A percentile compares a stretch with the other conserved stretches of the same genome.
Evolutionary conservation across 2,329 filamentous ascomycete species (phyloP).

Genomic region (Capronia americana): DNA sequence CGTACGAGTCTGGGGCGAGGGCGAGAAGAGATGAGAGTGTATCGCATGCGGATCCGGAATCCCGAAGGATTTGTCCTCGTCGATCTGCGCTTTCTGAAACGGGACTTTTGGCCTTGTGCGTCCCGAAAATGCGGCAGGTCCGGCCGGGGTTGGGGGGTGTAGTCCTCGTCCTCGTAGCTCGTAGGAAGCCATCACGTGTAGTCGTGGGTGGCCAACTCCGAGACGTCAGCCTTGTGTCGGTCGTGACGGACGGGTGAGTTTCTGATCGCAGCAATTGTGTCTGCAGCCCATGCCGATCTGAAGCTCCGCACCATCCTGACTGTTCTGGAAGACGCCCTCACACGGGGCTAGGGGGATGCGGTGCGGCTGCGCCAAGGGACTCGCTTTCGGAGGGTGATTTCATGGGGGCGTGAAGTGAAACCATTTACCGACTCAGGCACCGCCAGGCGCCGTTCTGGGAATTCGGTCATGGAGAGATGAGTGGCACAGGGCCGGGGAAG

Average conservation of each 20-base stretch:
- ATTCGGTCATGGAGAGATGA: background rate
- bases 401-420: background rate
- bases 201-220: slow-evolving; percentile 1
- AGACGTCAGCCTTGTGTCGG: slow-evolving; percentile 1
- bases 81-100: slow-evolving; percentile 9
- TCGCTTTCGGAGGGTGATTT: slow-evolving; percentile 6
- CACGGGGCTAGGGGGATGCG: background rate
- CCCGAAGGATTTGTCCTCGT: background rate
- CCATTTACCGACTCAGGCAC: slow-evolving; percentile 5
- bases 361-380: background rate
- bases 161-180: too few species aligned
- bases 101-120: slow-evolving; percentile 9
- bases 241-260: background rate
- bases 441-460: background rate
- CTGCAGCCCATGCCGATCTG: background rate
- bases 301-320: background rate
- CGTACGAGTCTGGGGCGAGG: background rate
- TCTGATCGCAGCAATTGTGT: background rate
- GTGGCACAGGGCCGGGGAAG: background rate
- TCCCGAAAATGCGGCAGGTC: background rate
- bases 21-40: background rate
- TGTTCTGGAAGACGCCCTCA: background rate
- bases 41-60: background rate
- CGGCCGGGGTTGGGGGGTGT: background rate
- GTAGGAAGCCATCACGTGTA: slow-evolving; percentile 14